Evolutionary conservation across 225 moss, liverwort and hornwort genomes (phyloP).

Genomic region (Marchantia paleacea): DNA sequence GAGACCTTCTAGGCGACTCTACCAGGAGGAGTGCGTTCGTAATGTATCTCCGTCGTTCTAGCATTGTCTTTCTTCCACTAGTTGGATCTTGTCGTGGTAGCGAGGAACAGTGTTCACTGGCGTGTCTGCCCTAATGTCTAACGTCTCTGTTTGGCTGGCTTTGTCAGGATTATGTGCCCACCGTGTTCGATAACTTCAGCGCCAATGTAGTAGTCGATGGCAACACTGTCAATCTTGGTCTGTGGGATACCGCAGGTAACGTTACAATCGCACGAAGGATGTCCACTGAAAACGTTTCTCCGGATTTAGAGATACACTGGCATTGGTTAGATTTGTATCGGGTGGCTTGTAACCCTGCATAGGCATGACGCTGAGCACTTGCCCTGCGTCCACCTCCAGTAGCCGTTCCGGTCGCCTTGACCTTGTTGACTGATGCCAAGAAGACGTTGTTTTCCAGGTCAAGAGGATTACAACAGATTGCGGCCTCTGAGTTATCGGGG

Average conservation of each 20-base stretch:
- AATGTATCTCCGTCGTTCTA: not conserved
- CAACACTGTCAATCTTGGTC: constrained; percentile 96
- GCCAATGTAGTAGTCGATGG: constrained; percentile 99
- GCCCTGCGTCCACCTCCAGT: not conserved
- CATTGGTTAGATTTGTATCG: not conserved
- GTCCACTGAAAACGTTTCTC: not conserved
- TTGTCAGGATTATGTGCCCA: constrained; percentile 88
- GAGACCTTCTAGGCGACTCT: not conserved
- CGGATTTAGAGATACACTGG: not conserved
- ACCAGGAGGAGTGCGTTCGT: not conserved
- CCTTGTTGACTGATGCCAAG: not conserved
- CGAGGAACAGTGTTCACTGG: not conserved
- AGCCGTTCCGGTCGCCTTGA: not conserved
- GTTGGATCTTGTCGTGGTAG: not conserved
- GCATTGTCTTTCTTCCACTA: not conserved
- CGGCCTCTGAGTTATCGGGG: constrained; percentile 98
- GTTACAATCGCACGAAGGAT: not conserved
- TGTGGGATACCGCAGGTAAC: constrained; percentile 99
- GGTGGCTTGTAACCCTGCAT: too few species aligned
- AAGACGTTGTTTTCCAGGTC: constrained; percentile 54
- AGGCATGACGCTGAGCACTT: not conserved
- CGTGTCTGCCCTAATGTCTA: not conserved
- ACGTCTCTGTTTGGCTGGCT: constrained; percentile 2
- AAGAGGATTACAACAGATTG: constrained; percentile 98
- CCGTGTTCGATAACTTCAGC: constrained; percentile 99